phyloP scores from a whole-genome alignment of 2,329 filamentous ascomycete genomes.

The Phoma sp. region DNA sequence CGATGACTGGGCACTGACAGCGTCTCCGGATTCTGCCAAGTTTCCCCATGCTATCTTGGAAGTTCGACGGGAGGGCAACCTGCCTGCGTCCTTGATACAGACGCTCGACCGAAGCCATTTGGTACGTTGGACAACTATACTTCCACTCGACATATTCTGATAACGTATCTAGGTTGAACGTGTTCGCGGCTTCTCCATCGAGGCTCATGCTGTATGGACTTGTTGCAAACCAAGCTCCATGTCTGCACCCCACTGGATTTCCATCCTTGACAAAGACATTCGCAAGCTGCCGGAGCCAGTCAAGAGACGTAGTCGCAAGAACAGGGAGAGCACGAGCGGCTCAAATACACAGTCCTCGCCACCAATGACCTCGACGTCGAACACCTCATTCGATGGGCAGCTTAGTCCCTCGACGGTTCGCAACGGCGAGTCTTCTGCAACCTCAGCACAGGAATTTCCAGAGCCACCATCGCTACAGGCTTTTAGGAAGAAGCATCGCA shows the following conservation, averaged over 20 bases:
- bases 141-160: constrained; percentile 4
- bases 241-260: constrained; percentile 51
- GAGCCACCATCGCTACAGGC: constrained; percentile 50
- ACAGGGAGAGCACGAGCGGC: constrained; percentile 28
- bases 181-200: constrained; percentile 60
- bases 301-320: constrained; percentile 37
- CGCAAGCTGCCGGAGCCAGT: constrained; percentile 57
- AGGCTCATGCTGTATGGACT: constrained; percentile 60
- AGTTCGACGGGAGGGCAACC: constrained; percentile 56
- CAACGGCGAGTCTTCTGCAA: constrained; percentile 43
- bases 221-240: constrained; percentile 54
- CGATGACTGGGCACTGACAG: constrained; percentile 41
- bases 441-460: constrained; percentile 44
- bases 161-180: constrained; percentile 52
- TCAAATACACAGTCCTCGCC: constrained; percentile 36
- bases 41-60: constrained; percentile 62
- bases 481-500: constrained; percentile 53
- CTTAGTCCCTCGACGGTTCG: constrained; percentile 38
- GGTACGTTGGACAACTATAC: constrained; percentile 36
- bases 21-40: constrained; percentile 25
- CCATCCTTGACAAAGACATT: constrained; percentile 58
- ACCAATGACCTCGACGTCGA: constrained; percentile 46
- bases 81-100: constrained; percentile 49
- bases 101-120: constrained; percentile 56
- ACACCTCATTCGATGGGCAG: constrained; percentile 47